Base-by-base conservation (phyloP, 345 rosid genomes). In the Acer yangbiense region DNA sequence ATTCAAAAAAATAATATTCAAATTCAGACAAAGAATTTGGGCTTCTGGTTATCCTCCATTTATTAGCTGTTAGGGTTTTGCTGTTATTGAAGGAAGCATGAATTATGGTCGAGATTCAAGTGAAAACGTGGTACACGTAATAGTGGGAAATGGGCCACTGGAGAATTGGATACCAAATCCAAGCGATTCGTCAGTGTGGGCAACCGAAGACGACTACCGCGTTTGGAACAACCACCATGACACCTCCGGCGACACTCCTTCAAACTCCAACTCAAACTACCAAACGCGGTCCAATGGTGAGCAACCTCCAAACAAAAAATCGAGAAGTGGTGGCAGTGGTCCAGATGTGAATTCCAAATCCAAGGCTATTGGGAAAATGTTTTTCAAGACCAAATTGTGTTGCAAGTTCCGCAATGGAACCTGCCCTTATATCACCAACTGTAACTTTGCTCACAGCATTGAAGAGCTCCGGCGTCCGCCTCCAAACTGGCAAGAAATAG, bases 401-500 rank as follows among this genome's bases (percentile, higher is more conserved):
- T 88, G 90, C 84, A 93, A 89, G 83, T 92, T 88, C 73, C 81
- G 91, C 35, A 81, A 84, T 1, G 99, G 98, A 25, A 95, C 91
- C 3, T 95, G 98, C 78, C 94, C 97, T 0, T 90, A 92, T 61
- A 20, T 76, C 18, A 86, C 93, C 6, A 90, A 83, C 85, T 90
- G 97, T 77, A 91, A 92, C 82, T 95, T 95, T 70, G 98, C 98
- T 65, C 99, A 95, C 78, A 92, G 89, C 86, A 82, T 86, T 12
- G 97, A 93, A 80, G 99, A 93, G 88, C 98, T 95, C 65, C 87
- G 98, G 55, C 91, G 90, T 21, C 97, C 94, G 8, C 95, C 95
- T 25, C 82, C 87, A 0, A 89, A 90, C 76, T 88, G 89, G 97
- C 98, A 92, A 76, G 95, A 92, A 23, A 86, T 88, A 32, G 89